These are phyloP conservation scores for Plasmodium vivax DNA, from an alignment of 169 alveolate genomes.

Conservation along the genomic window DNA sequence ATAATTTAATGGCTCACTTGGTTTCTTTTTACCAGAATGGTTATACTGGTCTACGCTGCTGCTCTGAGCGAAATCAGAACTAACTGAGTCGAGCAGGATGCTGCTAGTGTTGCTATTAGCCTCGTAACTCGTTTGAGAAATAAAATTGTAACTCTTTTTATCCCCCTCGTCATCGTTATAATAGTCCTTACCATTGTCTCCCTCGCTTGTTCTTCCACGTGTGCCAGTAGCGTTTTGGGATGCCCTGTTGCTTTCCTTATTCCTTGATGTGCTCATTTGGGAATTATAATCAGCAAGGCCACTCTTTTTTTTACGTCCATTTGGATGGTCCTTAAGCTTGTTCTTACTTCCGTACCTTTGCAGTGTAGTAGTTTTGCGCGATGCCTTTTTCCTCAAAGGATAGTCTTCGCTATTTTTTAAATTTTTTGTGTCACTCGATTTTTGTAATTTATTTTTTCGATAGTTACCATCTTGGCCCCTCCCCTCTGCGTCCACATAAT, in stretches of 20 bases:
- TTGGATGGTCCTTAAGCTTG: background rate
- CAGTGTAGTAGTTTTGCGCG: background rate
- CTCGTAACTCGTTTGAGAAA: slow-evolving; percentile 75
- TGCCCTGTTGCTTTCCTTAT: background rate
- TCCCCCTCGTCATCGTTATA: background rate
- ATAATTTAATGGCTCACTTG: background rate
- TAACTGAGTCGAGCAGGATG: slow-evolving; percentile 26
- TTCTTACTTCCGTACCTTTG: background rate
- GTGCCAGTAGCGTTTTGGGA: background rate
- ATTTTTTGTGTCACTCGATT: slow-evolving; percentile 1
- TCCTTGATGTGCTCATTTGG: background rate
- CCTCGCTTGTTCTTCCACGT: background rate
- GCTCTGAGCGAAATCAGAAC: slow-evolving; percentile 41
- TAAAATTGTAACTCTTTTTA: slow-evolving; percentile 29
- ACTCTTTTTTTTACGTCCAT: slow-evolving; percentile 6
- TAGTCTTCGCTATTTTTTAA: background rate
- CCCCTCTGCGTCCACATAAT: background rate
- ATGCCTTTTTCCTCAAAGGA: background rate
- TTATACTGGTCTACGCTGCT: slow-evolving; percentile 41
- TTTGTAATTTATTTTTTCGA: background rate
- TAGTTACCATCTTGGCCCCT: slow-evolving; percentile 1
- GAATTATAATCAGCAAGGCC: background rate
- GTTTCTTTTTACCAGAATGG: background rate
- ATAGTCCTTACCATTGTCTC: background rate
- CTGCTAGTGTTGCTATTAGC: slow-evolving; percentile 70